Percentiles rank a stretch among this genome's conserved stretches.
Evolutionary conservation across 139 green algal genomes (phyloP).

Genomic region (Pseudopediastrum boryanum): DNA sequence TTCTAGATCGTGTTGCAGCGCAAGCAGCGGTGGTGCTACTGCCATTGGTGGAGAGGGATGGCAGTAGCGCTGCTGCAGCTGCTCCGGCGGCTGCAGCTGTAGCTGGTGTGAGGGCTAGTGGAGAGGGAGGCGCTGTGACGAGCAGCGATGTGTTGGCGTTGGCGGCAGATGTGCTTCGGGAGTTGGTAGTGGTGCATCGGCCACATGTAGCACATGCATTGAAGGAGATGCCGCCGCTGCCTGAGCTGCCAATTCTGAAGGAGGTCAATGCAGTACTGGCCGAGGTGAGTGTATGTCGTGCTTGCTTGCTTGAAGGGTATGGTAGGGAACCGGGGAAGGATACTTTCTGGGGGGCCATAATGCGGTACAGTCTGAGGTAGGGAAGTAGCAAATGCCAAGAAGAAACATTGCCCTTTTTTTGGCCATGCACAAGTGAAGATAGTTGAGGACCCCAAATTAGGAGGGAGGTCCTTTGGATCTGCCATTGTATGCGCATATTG

Average conservation of each 20-base stretch:
- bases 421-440: no score
- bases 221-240: conserved; percentile 63
- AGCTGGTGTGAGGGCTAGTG: no score
- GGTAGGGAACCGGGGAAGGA: no score
- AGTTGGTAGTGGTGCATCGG: conserved; percentile 47
- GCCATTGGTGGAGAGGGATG: conserved; percentile 58
- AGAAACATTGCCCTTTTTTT: no score
- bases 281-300: conserved; percentile 27
- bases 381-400: no score
- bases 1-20: conserved; percentile 60
- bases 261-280: conserved; percentile 49
- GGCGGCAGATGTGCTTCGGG: conserved; percentile 46
- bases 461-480: no score
- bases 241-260: conserved; percentile 39
- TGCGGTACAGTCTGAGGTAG: no score
- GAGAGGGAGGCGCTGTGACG: no score
- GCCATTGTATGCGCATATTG: no score
- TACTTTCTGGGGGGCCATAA: no score
- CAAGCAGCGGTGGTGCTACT: conserved; percentile 78
- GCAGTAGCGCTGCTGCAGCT: background rate
- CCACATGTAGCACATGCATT: conserved; percentile 46
- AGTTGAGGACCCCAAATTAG: no score
- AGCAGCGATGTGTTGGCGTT: conserved; percentile 16
- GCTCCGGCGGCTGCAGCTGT: background rate
- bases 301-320: no score